Base-by-base conservation (phyloP, 371 early-diverging fungal species). In the Saksenaea vasiformis region DNA sequence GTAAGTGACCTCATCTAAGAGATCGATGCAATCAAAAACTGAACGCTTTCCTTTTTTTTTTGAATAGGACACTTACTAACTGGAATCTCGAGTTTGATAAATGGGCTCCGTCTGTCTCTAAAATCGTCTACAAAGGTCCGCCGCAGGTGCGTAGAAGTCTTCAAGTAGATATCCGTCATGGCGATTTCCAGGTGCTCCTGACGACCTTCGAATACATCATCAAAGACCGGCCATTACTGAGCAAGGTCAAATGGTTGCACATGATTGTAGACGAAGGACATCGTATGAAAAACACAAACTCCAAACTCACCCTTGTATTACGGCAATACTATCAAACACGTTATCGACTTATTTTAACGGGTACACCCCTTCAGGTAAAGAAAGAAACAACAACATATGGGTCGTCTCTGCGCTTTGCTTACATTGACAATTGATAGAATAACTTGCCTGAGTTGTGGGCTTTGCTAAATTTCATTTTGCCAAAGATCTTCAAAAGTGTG, bases 361-460 rank as follows among this genome's bases (percentile, higher is more conserved):
- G 99, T 64, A 99, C 99, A 1, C 99, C 99, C 3, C 78, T 99
- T 47, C 99, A 99, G 83, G 88, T 89, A 71, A 37, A 56, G n/a
- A 47, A 26, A n/a, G 17, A n/a, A 10, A 22, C 5, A 22, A n/a
- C n/a, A n/a, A n/a, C n/a, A n/a, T n/a, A n/a, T n/a, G n/a, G n/a
- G n/a, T n/a, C n/a, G n/a, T n/a, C n/a, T n/a, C n/a, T n/a, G n/a
- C n/a, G n/a, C n/a, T n/a, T n/a, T n/a, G n/a, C n/a, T n/a, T n/a
- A n/a, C n/a, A n/a, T n/a, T n/a, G n/a, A n/a, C n/a, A n/a, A n/a
- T n/a, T 67, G 22, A 15, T 66, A 91, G 87, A 99, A 99, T 85
- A 99, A 99, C 75, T 83, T 99, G n/a, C 95, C 94, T 15, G 99
- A 99, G 78, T 74, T 99, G 63, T 99, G 99, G 99, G 90, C 98